Evolutionary conservation across 805 yeast species (phyloP).

Genomic region (Wickerhamomyces tratensis): DNA sequence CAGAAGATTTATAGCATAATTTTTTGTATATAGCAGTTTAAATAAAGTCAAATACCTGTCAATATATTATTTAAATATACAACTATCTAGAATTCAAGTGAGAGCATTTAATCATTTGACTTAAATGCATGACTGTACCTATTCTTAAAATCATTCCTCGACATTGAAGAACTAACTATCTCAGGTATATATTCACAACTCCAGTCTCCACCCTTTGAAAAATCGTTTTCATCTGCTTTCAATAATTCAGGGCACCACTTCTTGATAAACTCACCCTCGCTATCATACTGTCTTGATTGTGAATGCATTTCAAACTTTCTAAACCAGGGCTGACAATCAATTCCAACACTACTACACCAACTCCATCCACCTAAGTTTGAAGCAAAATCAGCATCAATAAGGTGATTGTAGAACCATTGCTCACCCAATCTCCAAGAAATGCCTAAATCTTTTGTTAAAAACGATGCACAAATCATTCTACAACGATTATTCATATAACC

Average conservation of each 20-base stretch:
- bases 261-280: slow-evolving; percentile 34
- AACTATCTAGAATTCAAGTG: no score
- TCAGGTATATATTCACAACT: no score
- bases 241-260: slow-evolving; percentile 41
- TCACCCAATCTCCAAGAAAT: slow-evolving; percentile 51
- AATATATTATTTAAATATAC: no score
- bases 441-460: slow-evolving; percentile 37
- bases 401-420: slow-evolving; percentile 35
- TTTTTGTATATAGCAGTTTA: no score
- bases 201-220: no score
- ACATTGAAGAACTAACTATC: no score
- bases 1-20: no score
- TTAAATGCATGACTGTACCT: no score
- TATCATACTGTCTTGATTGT: slow-evolving; percentile 40
- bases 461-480: slow-evolving; percentile 45
- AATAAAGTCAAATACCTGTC: no score
- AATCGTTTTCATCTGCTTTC: slow-evolving; percentile 1
- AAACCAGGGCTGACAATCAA: slow-evolving; percentile 49
- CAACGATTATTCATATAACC: slow-evolving; percentile 47
- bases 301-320: slow-evolving; percentile 42
- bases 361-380: slow-evolving; percentile 55
- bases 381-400: slow-evolving; percentile 43
- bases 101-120: no score
- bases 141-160: no score
- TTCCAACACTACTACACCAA: slow-evolving; percentile 40